phyloP scores from a whole-genome alignment of 2,329 filamentous ascomycete genomes.

The Colletotrichum cuscutae region DNA sequence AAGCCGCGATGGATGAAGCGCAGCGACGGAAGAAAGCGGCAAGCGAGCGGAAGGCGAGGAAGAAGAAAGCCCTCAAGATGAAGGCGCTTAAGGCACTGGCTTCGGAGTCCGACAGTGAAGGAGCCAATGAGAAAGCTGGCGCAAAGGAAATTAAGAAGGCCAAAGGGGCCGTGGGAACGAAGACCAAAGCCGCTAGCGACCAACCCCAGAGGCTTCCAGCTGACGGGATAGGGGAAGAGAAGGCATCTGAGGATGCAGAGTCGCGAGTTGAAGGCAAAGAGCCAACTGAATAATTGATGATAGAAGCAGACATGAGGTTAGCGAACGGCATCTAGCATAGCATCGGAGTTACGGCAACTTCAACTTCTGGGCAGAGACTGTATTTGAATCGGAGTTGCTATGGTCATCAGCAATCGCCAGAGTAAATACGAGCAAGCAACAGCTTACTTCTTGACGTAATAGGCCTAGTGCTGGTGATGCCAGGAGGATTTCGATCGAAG shows the following conservation, averaged over 20 bases:
- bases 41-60: slow-evolving; percentile 11
- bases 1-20: slow-evolving; percentile 21
- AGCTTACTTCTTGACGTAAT: neutral
- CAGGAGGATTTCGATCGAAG: neutral
- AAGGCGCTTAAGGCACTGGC: slow-evolving; percentile 13
- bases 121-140: neutral
- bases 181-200: neutral
- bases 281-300: neutral
- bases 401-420: neutral
- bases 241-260: neutral
- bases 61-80: slow-evolving; percentile 14
- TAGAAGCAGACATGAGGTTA: neutral
- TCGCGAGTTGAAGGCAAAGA: neutral
- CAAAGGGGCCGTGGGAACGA: too few relatives aligned
- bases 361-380: neutral
- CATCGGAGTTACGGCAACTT: neutral
- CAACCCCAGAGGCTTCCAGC: neutral
- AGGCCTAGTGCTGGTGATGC: neutral
- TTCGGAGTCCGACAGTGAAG: neutral
- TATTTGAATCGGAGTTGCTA: neutral
- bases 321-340: neutral
- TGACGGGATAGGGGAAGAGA: neutral
- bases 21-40: slow-evolving; percentile 10
- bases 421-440: neutral
- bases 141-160: neutral